Evolutionary conservation across 768 basidiomycete genomes (phyloP).

Genomic region (Sarcomyxa edulis): DNA sequence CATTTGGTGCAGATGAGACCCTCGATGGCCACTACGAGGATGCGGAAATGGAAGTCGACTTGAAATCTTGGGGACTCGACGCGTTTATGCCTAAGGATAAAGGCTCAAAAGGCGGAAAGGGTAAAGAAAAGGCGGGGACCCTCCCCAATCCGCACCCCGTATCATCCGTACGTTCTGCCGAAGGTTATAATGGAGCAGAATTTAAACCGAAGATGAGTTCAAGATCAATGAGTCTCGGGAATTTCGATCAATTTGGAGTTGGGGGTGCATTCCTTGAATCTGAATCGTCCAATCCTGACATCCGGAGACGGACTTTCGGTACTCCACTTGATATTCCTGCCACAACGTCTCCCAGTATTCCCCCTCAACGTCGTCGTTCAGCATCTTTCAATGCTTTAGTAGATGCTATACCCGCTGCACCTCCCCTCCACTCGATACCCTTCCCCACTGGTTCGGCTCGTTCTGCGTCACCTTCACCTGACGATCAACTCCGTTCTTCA

Average conservation of each 20-base stretch:
- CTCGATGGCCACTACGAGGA: constrained; percentile 51
- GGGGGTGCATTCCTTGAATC: constrained; percentile 12
- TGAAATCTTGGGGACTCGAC: constrained; percentile 82
- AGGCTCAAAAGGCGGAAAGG: constrained; percentile 32
- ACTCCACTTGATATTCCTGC: constrained; percentile 51
- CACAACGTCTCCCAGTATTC: constrained; percentile 33
- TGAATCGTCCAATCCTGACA: constrained; percentile 29
- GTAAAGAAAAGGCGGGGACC: constrained; percentile 26
- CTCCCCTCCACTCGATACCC: constrained; percentile 43
- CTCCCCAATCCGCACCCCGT: constrained; percentile 36
- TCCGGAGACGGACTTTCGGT: constrained; percentile 52
- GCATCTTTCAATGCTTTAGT: constrained; percentile 45
- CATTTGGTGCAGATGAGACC: constrained; percentile 62
- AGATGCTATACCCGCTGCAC: constrained; percentile 31
- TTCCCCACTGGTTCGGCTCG: constrained; percentile 57
- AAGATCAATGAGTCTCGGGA: constrained; percentile 65
- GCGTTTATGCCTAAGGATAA: constrained; percentile 71
- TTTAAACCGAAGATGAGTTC: too few relatives aligned
- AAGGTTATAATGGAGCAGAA: too few relatives aligned
- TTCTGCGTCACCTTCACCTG: constrained; percentile 42
- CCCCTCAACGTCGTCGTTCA: constrained; percentile 41
- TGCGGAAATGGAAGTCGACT: constrained; percentile 55
- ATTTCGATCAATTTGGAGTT: constrained; percentile 41
- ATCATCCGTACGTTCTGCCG: constrained; percentile 35
- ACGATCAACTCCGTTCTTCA: constrained; percentile 21